phyloP scores from a whole-genome alignment of 257 asterid species.

The Petunia secreta region DNA sequence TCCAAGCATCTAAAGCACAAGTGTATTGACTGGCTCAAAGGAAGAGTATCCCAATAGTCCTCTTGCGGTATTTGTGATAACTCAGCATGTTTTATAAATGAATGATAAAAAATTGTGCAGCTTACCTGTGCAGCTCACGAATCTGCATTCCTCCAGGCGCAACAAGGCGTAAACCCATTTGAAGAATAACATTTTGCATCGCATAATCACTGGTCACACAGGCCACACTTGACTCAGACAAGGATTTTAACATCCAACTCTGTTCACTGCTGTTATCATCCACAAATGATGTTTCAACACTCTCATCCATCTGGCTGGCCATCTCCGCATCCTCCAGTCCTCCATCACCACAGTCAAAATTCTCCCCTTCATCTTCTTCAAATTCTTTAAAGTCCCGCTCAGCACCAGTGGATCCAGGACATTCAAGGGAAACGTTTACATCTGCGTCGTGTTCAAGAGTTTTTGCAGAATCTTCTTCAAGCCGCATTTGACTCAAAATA shows the following conservation, averaged over 20 bases:
- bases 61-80: neutral
- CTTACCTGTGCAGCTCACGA: slow-evolving; percentile 87
- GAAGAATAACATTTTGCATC: slow-evolving; percentile 97
- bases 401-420: slow-evolving; percentile 30
- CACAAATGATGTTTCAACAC: slow-evolving; percentile 42
- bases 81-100: neutral
- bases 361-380: slow-evolving; percentile 25
- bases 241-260: slow-evolving; percentile 88
- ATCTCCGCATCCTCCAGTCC: slow-evolving; percentile 49
- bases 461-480: slow-evolving; percentile 52
- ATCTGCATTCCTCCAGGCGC: slow-evolving; percentile 99
- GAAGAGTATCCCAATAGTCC: neutral
- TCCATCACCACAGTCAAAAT: slow-evolving; percentile 38
- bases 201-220: slow-evolving; percentile 93
- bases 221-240: slow-evolving; percentile 94
- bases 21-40: neutral
- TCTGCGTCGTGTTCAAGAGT: slow-evolving; percentile 33
- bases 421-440: slow-evolving; percentile 26
- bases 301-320: slow-evolving; percentile 51
- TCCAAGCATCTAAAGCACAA: neutral
- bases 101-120: neutral
- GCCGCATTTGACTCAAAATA: slow-evolving; percentile 56
- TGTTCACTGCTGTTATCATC: slow-evolving; percentile 89
- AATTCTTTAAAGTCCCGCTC: slow-evolving; percentile 29
- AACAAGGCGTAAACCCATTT: slow-evolving; percentile 90